These are phyloP conservation scores for Flaveria trinervia DNA, from an alignment of 129 eudicot species.

Conservation along the genomic window DNA sequence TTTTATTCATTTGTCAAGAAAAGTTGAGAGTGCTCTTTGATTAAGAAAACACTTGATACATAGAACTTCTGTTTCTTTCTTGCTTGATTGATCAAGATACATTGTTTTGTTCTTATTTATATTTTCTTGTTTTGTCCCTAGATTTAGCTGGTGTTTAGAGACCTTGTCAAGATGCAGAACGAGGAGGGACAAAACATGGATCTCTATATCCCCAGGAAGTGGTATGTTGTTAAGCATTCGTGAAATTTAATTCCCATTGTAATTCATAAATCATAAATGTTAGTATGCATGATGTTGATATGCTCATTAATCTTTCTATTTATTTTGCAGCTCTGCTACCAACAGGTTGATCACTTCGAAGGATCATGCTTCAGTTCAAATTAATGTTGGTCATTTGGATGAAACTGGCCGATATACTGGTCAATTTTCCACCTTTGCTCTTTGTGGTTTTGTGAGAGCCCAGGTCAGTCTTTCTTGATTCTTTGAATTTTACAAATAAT, in stretches of 20 bases:
- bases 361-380: slow-evolving; percentile 75
- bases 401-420: slow-evolving; percentile 54
- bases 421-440: slow-evolving; percentile 58
- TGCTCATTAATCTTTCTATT: background rate
- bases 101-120: background rate
- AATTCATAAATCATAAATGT: background rate
- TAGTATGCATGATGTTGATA: background rate
- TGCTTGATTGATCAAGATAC: background rate
- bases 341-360: slow-evolving; percentile 68
- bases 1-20: background rate
- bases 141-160: slow-evolving; percentile 5
- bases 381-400: slow-evolving; percentile 63
- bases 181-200: slow-evolving; percentile 72
- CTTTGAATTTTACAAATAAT: background rate
- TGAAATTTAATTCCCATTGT: too few species aligned
- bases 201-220: slow-evolving; percentile 76
- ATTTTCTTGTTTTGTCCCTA: background rate
- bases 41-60: too few species aligned
- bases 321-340: slow-evolving; percentile 62
- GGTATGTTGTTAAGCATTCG: slow-evolving; percentile 36
- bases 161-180: slow-evolving; percentile 58
- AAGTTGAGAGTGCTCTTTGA: too few species aligned
- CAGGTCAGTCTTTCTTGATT: slow-evolving; percentile 39
- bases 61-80: background rate
- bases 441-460: slow-evolving; percentile 61